phyloP scores from a whole-genome alignment of 768 basidiomycete genomes.

The Candolleomyces aberdarensis region DNA sequence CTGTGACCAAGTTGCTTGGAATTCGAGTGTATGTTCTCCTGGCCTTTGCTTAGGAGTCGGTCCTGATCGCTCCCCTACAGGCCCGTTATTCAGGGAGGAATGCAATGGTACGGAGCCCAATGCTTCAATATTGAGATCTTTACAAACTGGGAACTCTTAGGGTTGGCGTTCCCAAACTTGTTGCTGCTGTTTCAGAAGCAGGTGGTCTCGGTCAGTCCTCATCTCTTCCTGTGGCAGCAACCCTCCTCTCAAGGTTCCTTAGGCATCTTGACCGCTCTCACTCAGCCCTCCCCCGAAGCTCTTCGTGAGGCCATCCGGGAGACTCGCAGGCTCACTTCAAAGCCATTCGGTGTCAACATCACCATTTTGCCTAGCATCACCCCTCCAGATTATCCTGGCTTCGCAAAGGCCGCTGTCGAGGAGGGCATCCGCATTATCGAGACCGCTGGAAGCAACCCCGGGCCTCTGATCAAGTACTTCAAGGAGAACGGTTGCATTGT shows the following conservation, averaged over 20 bases:
- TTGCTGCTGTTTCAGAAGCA: conserved; percentile 76
- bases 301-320: conserved; percentile 78
- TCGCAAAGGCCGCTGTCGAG: conserved; percentile 76
- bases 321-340: conserved; percentile 63
- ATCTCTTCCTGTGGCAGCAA: neutral
- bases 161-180: conserved; percentile 78
- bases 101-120: conserved; percentile 70
- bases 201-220: conserved; percentile 70
- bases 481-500: conserved; percentile 77
- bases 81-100: conserved; percentile 83
- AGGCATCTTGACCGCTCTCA: conserved; percentile 85
- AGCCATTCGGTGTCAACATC: conserved; percentile 84
- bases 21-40: conserved; percentile 57
- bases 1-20: conserved; percentile 60
- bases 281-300: conserved; percentile 82
- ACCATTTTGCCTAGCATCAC: conserved; percentile 87
- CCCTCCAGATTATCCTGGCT: conserved; percentile 88
- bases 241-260: conserved; percentile 1
- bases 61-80: conserved; percentile 29
- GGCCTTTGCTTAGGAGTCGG: neutral
- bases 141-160: conserved; percentile 31
- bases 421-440: conserved; percentile 90
- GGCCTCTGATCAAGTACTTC: conserved; percentile 74
- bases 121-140: neutral
- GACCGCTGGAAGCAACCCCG: conserved; percentile 89